phyloP scores from a whole-genome alignment of 176 grass and related monocot genomes.

The Ampelocalamus luodianensis region DNA sequence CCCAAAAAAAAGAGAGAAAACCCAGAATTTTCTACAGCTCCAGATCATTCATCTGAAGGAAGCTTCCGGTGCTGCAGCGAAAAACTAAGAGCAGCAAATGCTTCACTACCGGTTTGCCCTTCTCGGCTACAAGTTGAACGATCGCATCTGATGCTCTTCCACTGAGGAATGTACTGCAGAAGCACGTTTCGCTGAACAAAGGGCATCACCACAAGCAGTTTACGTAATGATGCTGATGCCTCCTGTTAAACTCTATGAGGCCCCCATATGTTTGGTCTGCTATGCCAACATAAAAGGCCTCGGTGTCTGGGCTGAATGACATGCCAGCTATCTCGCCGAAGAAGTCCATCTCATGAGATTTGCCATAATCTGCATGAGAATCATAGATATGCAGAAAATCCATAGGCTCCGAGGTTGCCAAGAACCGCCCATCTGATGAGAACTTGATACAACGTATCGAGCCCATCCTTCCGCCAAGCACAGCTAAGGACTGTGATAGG shows the following conservation, averaged over 20 bases:
- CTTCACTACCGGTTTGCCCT: slow-evolving; percentile 17
- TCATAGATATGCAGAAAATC: slow-evolving; percentile 94
- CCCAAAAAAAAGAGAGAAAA: neutral
- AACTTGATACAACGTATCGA: slow-evolving; percentile 80
- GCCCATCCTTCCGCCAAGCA: slow-evolving; percentile 80
- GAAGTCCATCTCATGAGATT: slow-evolving; percentile 76
- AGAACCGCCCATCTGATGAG: slow-evolving; percentile 73
- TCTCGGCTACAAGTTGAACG: neutral
- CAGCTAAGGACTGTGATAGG: slow-evolving; percentile 64
- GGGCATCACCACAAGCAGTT: slow-evolving; percentile 55
- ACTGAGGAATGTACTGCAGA: neutral
- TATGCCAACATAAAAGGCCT: slow-evolving; percentile 75
- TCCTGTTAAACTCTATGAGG: slow-evolving; percentile 70
- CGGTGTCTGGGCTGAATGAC: slow-evolving; percentile 74
- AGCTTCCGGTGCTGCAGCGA: slow-evolving; percentile 28
- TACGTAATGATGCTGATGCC: slow-evolving; percentile 61
- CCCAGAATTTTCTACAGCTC: slow-evolving; percentile 44
- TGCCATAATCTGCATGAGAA: slow-evolving; percentile 46
- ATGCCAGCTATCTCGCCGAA: slow-evolving; percentile 90
- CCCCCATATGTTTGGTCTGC: slow-evolving; percentile 81
- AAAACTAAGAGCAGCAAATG: slow-evolving; percentile 38
- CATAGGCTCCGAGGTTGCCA: slow-evolving; percentile 79
- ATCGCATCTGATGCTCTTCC: neutral
- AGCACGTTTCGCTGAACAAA: slow-evolving; percentile 7
- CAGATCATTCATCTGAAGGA: slow-evolving; percentile 31